Conservation (phyloP, 345 rosid genomes). For the Euphorbia pulcherrima region DNA sequence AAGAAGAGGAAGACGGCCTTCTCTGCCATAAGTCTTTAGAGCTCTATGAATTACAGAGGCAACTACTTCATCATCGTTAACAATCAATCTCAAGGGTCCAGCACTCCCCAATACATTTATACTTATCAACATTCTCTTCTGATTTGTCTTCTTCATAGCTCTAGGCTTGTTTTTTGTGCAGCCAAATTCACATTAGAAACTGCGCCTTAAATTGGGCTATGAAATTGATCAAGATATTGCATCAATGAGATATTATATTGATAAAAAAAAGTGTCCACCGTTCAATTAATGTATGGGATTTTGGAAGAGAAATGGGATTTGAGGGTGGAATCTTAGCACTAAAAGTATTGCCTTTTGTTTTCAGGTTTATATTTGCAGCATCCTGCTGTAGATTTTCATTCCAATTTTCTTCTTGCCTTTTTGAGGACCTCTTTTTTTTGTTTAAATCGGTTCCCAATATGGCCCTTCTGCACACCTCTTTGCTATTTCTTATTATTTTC, state of each 20-base stretch:
- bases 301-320: background rate
- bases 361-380: background rate
- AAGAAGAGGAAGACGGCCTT: slow-evolving; percentile 24
- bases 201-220: background rate
- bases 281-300: slow-evolving; percentile 15
- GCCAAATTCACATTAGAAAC: slow-evolving; percentile 1
- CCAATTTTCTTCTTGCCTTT: background rate
- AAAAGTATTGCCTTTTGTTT: background rate
- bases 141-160: too few relatives aligned
- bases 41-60: slow-evolving; percentile 12
- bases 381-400: background rate
- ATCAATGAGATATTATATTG: slow-evolving; percentile 1
- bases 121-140: slow-evolving; percentile 12
- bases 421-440: too few relatives aligned
- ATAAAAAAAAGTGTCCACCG: slow-evolving; percentile 17
- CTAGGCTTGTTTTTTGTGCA: slow-evolving; percentile 8
- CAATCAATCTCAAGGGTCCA: slow-evolving; percentile 20
- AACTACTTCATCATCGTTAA: slow-evolving; percentile 19
- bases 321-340: background rate
- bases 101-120: slow-evolving; percentile 22
- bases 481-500: too few relatives aligned
- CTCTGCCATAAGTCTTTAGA: slow-evolving; percentile 15
- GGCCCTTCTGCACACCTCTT: background rate
- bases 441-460: too few relatives aligned
- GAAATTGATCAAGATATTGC: background rate